Percentiles rank a stretch among this genome's conserved stretches.
These are phyloP conservation scores for Edaphochlamys debaryana DNA, from an alignment of 139 green algal species.

Conservation along the genomic window DNA sequence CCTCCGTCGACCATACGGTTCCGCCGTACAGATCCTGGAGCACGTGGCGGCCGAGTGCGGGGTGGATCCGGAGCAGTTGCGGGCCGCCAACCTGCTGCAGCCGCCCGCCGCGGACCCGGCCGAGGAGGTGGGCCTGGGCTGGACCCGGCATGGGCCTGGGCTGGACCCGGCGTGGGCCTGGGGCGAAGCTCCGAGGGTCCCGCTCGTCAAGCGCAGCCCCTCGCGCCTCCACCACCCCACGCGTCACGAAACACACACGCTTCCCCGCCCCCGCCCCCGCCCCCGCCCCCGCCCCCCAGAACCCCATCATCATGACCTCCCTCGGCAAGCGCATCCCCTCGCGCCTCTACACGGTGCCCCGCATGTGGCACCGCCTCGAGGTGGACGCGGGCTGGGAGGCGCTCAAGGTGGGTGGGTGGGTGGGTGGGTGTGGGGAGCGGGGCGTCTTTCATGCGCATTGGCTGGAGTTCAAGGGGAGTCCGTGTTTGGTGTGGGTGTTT, in stretches of 20 bases:
- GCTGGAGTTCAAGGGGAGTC: not conserved
- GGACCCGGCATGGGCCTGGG: too few species aligned
- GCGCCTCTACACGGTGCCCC: constrained; percentile 53
- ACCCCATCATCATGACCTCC: not conserved
- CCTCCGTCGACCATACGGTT: too few species aligned
- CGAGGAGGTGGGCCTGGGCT: too few species aligned
- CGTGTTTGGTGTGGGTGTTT: too few species aligned
- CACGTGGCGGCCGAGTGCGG: constrained; percentile 53
- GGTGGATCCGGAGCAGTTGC: constrained; percentile 29
- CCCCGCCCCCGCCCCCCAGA: too few species aligned
- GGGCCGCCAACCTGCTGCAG: constrained; percentile 1
- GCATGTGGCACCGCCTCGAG: constrained; percentile 54
- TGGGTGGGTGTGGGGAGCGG: not conserved
- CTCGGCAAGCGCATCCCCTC: constrained; percentile 19
- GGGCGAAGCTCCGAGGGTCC: too few species aligned
- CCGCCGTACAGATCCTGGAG: constrained; percentile 61
- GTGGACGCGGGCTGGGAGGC: not conserved
- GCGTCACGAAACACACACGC: too few species aligned
- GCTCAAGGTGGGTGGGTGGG: not conserved
- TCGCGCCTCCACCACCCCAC: too few species aligned
- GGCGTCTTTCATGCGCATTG: not conserved
- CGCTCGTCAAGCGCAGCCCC: too few species aligned
- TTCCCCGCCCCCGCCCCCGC: too few species aligned
- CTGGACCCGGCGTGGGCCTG: too few species aligned
- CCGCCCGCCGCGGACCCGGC: too few species aligned